A percentile compares a stretch with the other conserved stretches of the same genome.
Evolutionary conservation across 2,329 filamentous ascomycete species (phyloP).

Genomic region (Colletotrichum sp.): DNA sequence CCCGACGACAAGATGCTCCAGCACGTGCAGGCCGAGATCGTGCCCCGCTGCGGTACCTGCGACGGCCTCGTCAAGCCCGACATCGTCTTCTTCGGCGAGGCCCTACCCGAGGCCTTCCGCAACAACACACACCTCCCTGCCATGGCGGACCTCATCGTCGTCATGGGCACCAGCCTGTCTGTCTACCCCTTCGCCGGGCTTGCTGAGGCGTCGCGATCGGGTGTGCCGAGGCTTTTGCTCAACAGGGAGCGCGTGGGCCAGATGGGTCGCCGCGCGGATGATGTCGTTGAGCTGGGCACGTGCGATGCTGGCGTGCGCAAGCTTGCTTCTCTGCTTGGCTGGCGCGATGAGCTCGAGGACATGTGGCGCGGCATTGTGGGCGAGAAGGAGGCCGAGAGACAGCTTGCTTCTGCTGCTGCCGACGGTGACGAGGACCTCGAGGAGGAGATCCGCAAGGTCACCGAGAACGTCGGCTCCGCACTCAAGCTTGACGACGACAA

Average conservation of each 20-base stretch:
- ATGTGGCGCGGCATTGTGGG: slow-evolving; percentile 75
- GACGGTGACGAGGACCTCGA: slow-evolving; percentile 40
- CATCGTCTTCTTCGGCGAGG: slow-evolving; percentile 92
- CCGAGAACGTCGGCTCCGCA: slow-evolving; percentile 37
- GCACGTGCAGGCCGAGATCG: slow-evolving; percentile 68
- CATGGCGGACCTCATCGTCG: slow-evolving; percentile 77
- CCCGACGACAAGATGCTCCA: slow-evolving; percentile 76
- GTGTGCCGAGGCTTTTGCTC: slow-evolving; percentile 79
- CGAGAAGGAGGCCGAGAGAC: slow-evolving; percentile 58
- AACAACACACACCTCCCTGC: slow-evolving; percentile 49
- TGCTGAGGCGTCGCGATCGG: slow-evolving; percentile 66
- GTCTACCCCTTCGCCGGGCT: slow-evolving; percentile 91
- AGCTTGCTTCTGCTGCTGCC: slow-evolving; percentile 38
- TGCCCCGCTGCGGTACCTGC: slow-evolving; percentile 76
- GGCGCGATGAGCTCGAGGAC: slow-evolving; percentile 81
- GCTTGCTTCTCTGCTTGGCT: slow-evolving; percentile 81
- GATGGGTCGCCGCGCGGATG: slow-evolving; percentile 78
- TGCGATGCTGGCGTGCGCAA: slow-evolving; percentile 83
- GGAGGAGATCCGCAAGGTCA: slow-evolving; percentile 48
- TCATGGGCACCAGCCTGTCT: slow-evolving; percentile 86
- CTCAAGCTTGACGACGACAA: slow-evolving; percentile 34
- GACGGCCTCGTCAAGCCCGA: slow-evolving; percentile 88
- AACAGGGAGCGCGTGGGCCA: slow-evolving; percentile 85
- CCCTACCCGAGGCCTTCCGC: slow-evolving; percentile 49
- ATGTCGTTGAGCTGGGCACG: slow-evolving; percentile 82